phyloP scores from a whole-genome alignment of 805 yeast genomes.

The Scheffersomyces coipomensis region DNA sequence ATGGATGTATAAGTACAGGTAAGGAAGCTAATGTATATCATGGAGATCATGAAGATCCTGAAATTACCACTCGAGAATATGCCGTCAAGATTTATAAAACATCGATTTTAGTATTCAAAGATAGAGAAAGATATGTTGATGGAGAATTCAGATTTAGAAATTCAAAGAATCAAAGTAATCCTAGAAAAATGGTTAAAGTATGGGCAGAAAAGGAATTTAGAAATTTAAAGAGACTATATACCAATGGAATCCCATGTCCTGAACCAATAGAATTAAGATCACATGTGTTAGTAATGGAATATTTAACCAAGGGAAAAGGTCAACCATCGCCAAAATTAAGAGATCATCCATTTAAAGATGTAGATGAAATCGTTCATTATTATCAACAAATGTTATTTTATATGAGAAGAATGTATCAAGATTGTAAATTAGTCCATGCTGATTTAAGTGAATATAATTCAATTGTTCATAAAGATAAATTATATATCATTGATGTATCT shows the following conservation, averaged over 20 bases:
- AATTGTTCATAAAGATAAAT: constrained; percentile 72
- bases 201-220: constrained; percentile 99
- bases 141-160: constrained; percentile 94
- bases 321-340: constrained; percentile 88
- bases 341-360: constrained; percentile 73
- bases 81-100: constrained; percentile 97
- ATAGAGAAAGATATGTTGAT: constrained; percentile 91
- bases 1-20: constrained; percentile 95
- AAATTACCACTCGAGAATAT: constrained; percentile 47
- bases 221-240: constrained; percentile 77
- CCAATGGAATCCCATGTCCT: constrained; percentile 87
- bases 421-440: constrained; percentile 91
- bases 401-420: constrained; percentile 84
- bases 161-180: constrained; percentile 82
- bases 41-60: constrained; percentile 59
- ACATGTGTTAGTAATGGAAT: constrained; percentile 95
- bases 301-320: constrained; percentile 72
- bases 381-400: constrained; percentile 79
- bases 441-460: constrained; percentile 94
- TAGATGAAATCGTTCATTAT: constrained; percentile 61
- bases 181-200: constrained; percentile 93
- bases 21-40: constrained; percentile 97
- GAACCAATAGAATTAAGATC: constrained; percentile 85
- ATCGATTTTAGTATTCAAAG: constrained; percentile 94
- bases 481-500: constrained; percentile 93